Evolutionary conservation across 2,329 filamentous ascomycete species (phyloP).

Genomic region (Incumbomyces delicatus): DNA sequence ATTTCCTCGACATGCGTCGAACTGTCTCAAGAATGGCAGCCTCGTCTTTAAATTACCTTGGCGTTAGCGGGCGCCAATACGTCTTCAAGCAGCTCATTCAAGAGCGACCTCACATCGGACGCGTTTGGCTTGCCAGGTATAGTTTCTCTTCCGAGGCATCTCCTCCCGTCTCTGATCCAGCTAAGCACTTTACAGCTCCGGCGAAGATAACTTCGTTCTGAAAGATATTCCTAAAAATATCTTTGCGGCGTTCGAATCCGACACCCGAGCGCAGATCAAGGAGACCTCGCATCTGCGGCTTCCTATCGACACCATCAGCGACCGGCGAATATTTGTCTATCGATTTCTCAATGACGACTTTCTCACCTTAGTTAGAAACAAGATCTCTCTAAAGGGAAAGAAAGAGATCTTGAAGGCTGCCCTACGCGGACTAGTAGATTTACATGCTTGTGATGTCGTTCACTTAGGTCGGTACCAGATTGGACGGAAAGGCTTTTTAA

Average conservation of each 20-base stretch:
- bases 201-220: slow-evolving; percentile 17
- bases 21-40: slow-evolving; percentile 10
- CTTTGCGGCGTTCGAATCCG: slow-evolving; percentile 5
- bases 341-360: slow-evolving; percentile 36
- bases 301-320: slow-evolving; percentile 33
- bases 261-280: slow-evolving; percentile 12
- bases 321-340: slow-evolving; percentile 38
- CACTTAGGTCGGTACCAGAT: slow-evolving; percentile 21
- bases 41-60: slow-evolving; percentile 18
- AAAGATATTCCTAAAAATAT: slow-evolving; percentile 21
- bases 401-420: slow-evolving; percentile 36
- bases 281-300: slow-evolving; percentile 29
- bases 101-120: slow-evolving; percentile 24
- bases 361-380: slow-evolving; percentile 34
- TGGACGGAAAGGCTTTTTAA: slow-evolving; percentile 7
- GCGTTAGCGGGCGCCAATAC: slow-evolving; percentile 23
- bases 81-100: slow-evolving; percentile 25
- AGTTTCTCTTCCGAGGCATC: neutral
- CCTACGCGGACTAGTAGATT: slow-evolving; percentile 25
- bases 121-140: slow-evolving; percentile 26
- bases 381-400: slow-evolving; percentile 26
- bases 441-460: slow-evolving; percentile 24
- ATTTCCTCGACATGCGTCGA: too few species aligned
- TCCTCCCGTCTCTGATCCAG: too few species aligned
- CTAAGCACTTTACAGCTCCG: too few species aligned